Conservation (phyloP, 164 flowering plant species). For the Berberis vulgaris region DNA sequence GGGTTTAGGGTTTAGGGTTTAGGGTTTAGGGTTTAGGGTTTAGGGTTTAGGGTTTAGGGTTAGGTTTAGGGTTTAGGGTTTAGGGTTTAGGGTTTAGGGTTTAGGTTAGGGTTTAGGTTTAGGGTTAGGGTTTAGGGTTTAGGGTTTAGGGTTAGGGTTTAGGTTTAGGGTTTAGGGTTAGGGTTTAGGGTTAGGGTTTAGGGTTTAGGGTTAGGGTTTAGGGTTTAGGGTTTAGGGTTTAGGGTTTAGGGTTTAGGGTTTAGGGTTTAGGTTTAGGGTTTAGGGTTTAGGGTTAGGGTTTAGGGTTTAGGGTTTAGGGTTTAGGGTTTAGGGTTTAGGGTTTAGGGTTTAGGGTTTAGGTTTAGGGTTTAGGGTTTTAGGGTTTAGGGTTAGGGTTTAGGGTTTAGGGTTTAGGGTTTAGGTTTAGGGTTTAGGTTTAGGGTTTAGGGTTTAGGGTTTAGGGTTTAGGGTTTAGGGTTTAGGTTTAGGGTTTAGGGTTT, state of each 20-base stretch:
- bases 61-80: conserved; percentile 10
- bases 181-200: conserved; percentile 10
- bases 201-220: conserved; percentile 9
- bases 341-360: conserved; percentile 3
- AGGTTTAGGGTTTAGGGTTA: conserved; percentile 11
- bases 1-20: conserved; percentile 5
- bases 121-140: conserved; percentile 8
- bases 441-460: conserved; percentile 4
- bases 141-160: conserved; percentile 3
- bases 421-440: neutral
- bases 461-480: conserved; percentile 8
- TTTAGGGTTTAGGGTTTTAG: too few species aligned
- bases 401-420: conserved; percentile 3
- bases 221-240: conserved; percentile 15
- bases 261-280: conserved; percentile 7
- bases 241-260: conserved; percentile 12
- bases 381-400: too few species aligned
- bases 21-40: conserved; percentile 1
- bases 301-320: too few species aligned
- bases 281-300: conserved; percentile 8
- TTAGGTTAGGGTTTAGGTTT: too few species aligned
- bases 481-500: neutral
- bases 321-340: conserved; percentile 7
- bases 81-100: too few species aligned
- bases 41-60: conserved; percentile 3